Percentiles rank a stretch among this genome's conserved stretches.
These are phyloP conservation scores for Eucalyptus tenuipes DNA, from an alignment of 345 rosid genomes.

Conservation along the genomic window DNA sequence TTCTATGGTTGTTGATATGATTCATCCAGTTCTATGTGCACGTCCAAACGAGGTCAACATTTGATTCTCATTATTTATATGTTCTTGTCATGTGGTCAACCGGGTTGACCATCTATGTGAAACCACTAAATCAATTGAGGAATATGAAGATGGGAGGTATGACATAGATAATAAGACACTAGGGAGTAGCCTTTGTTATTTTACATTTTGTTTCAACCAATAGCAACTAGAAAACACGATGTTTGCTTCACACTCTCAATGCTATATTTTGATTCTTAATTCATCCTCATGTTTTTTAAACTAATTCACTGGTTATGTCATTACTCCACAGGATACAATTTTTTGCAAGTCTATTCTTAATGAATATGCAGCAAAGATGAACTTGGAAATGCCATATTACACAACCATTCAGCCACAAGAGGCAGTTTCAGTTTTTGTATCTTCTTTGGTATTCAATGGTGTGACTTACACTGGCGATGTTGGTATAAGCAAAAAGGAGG, in stretches of 20 bases:
- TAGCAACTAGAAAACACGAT: neutral
- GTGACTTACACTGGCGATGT: neutral
- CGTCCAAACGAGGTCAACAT: neutral
- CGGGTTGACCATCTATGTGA: neutral
- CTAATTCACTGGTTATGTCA: neutral
- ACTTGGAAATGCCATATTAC: neutral
- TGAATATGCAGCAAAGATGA: neutral
- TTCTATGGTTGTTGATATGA: neutral
- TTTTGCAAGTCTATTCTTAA: neutral
- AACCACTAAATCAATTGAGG: neutral
- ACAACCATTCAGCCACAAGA: neutral
- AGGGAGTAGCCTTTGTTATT: neutral
- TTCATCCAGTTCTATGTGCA: neutral
- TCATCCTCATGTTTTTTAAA: neutral
- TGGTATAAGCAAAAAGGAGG: neutral
- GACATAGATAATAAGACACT: neutral
- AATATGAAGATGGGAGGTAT: neutral
- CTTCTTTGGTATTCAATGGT: neutral
- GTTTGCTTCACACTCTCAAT: neutral
- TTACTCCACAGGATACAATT: neutral
- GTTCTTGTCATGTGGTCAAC: neutral
- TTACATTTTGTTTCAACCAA: neutral
- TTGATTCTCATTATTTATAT: neutral
- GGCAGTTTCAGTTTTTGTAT: neutral
- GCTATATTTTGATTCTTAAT: neutral